Base-by-base conservation (phyloP, 1,284 basidiomycete species). In the Moniliella sp. region DNA sequence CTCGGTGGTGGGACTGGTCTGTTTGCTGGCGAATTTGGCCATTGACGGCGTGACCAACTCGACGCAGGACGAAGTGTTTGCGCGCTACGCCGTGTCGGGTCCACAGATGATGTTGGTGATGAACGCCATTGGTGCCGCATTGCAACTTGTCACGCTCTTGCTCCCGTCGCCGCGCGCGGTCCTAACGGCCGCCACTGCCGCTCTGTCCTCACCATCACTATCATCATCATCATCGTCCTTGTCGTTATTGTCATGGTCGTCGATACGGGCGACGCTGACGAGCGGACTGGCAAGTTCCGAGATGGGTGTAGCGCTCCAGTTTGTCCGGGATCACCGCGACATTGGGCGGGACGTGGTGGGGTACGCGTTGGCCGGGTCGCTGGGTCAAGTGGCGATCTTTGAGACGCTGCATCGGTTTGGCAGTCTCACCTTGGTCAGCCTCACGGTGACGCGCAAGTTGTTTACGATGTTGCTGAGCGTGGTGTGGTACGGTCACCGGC, bases 31-130 rank as follows among this genome's bases (percentile, higher is more conserved):
- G 54, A 94, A 93, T 64, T 70, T 97, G 15, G 64, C 78, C 12
- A 69, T 97, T 30, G 91, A 99, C 60, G 91, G 91, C 14, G 74
- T 80, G 25, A 79, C 78, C 35, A 94, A 97, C 65, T 81, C 81
- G n/a, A 93, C 86, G 2, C 91, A 99, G 62, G 91, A 99, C 61
- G 79, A 94, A 64, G 78, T 97, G 40, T 97, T 99, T 61, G 66
- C 72, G 23, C 73, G 75, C 63, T 57, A 45, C 26, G 39, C 40
- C 14, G 72, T 86, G 13, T 73, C 75, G 0, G 91, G 91, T 3
- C 84, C 91, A 59, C 88, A 99, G 61, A 93, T 99, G 84, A 97
- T 99, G 91, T 76, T 97, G 58, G 88, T 76, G 72, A 93, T 93
- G 62, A 88, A 88, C 60, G 52, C 75, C 17, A 75, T 83, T 62